Percentiles rank a stretch among this genome's conserved stretches.
Conservation (phyloP, 2,329 filamentous ascomycete species). For the Fusarium virguliforme region DNA sequence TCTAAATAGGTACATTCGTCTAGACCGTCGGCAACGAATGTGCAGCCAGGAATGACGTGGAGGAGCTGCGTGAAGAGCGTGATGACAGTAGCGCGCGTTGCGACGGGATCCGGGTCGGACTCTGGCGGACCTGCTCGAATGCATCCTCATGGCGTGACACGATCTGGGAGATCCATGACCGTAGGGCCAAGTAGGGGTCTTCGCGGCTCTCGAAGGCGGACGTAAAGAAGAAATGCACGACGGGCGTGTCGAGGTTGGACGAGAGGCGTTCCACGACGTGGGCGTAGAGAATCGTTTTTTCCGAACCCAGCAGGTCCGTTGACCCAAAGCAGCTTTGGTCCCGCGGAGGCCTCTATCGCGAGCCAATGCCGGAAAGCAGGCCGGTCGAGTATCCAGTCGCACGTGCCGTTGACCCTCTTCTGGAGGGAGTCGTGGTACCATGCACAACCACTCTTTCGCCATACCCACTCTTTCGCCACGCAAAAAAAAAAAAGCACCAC, state of each 20-base stretch:
- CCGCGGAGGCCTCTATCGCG: too few relatives aligned
- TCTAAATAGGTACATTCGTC: slow-evolving; percentile 53
- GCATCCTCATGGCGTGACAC: background rate
- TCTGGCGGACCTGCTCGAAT: background rate
- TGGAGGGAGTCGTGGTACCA: too few relatives aligned
- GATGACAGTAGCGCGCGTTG: slow-evolving; percentile 39
- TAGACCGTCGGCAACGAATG: slow-evolving; percentile 54
- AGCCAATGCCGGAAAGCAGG: background rate
- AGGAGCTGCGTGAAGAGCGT: slow-evolving; percentile 40
- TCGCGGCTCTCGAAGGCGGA: slow-evolving; percentile 47
- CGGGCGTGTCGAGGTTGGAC: fast-evolving
- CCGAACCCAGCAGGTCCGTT: slow-evolving; percentile 53
- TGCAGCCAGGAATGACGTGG: slow-evolving; percentile 31
- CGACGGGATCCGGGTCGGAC: slow-evolving; percentile 1
- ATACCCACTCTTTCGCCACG: too few relatives aligned
- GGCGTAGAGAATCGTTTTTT: slow-evolving; percentile 55
- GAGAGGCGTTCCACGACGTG: slow-evolving; percentile 49
- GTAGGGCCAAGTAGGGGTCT: slow-evolving; percentile 48
- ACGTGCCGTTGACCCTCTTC: background rate
- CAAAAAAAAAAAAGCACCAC: too few relatives aligned
- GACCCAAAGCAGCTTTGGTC: slow-evolving; percentile 47
- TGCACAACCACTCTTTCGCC: too few relatives aligned
- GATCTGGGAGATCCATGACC: slow-evolving; percentile 54
- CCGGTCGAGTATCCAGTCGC: background rate
- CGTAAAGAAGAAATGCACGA: slow-evolving; percentile 56